Conservation (phyloP, 768 basidiomycete genomes). For the Rhizopogon vesiculosus region DNA sequence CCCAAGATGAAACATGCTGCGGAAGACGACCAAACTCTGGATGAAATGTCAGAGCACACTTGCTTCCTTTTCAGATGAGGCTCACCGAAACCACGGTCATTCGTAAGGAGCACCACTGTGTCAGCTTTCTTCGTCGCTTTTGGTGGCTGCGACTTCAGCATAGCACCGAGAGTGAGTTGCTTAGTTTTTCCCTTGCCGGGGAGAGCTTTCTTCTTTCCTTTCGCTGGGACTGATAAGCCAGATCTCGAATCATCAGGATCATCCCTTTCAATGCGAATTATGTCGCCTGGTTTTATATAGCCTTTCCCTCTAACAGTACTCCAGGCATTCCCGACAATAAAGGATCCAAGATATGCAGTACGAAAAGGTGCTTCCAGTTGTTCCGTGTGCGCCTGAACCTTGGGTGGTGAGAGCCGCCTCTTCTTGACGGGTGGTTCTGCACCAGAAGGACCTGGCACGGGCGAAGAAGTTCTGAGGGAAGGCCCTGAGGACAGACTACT, state of each 20-base stretch:
- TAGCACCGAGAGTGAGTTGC: constrained; percentile 59
- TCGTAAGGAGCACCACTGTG: constrained; percentile 64
- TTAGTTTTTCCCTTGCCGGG: constrained; percentile 41
- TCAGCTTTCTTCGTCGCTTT: constrained; percentile 48
- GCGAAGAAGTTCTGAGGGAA: constrained; percentile 20
- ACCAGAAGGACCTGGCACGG: constrained; percentile 12
- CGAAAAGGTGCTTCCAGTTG: neutral
- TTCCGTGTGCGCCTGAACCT: neutral
- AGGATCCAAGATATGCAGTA: constrained; percentile 54
- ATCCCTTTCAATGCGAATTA: constrained; percentile 55
- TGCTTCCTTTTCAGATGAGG: neutral
- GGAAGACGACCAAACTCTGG: constrained; percentile 77
- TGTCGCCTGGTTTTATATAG: constrained; percentile 63
- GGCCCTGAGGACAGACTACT: constrained; percentile 31
- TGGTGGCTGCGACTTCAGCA: constrained; percentile 55
- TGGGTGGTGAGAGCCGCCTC: constrained; percentile 39
- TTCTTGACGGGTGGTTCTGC: constrained; percentile 39
- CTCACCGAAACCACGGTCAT: constrained; percentile 60
- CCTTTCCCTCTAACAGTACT: constrained; percentile 72
- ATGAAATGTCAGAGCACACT: neutral
- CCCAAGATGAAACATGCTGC: constrained; percentile 66
- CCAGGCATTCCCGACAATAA: constrained; percentile 72
- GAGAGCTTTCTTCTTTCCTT: constrained; percentile 30
- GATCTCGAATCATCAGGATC: constrained; percentile 26
- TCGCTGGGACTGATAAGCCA: constrained; percentile 22